Conservation (phyloP, 768 basidiomycete species). For the Xerocomellus amylosporus region DNA sequence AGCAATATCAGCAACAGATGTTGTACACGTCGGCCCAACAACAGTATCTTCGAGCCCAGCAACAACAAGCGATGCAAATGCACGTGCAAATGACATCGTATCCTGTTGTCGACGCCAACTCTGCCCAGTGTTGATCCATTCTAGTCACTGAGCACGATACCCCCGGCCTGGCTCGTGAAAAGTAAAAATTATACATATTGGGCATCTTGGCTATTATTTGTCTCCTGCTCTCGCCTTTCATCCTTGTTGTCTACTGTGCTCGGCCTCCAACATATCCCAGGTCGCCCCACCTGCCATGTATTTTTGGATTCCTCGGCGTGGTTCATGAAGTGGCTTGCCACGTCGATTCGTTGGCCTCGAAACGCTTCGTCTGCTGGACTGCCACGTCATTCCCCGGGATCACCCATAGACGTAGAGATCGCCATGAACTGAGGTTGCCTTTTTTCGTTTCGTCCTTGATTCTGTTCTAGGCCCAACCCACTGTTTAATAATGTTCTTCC, state of each 20-base stretch:
- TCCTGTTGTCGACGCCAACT: constrained; percentile 11
- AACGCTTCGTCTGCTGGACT: constrained; percentile 5
- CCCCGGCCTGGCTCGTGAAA: constrained; percentile 18
- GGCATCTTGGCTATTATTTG: constrained; percentile 30
- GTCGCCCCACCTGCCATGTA: constrained; percentile 14
- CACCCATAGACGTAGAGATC: constrained; percentile 20
- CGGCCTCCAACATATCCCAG: constrained; percentile 36
- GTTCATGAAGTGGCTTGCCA: constrained; percentile 4
- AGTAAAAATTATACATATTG: constrained; percentile 39
- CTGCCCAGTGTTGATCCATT: constrained; percentile 16
- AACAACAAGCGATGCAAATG: constrained; percentile 33
- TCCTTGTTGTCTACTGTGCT: constrained; percentile 13
- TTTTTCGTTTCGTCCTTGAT: neutral
- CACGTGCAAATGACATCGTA: constrained; percentile 28
- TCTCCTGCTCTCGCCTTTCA: constrained; percentile 8
- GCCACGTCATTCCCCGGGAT: constrained; percentile 12
- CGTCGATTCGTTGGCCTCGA: constrained; percentile 1
- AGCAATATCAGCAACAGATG: constrained; percentile 39
- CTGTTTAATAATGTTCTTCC: constrained; percentile 24
- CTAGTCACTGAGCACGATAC: constrained; percentile 11
- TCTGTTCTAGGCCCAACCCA: neutral
- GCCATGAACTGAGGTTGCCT: constrained; percentile 4
- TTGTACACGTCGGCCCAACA: constrained; percentile 36
- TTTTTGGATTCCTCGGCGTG: constrained; percentile 8
- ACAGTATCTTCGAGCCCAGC: constrained; percentile 36